Percentiles rank a stretch among this genome's conserved stretches.
phyloP scores from a whole-genome alignment of 2,329 filamentous ascomycete species.

The Arthrobotrys sphaeroides region DNA sequence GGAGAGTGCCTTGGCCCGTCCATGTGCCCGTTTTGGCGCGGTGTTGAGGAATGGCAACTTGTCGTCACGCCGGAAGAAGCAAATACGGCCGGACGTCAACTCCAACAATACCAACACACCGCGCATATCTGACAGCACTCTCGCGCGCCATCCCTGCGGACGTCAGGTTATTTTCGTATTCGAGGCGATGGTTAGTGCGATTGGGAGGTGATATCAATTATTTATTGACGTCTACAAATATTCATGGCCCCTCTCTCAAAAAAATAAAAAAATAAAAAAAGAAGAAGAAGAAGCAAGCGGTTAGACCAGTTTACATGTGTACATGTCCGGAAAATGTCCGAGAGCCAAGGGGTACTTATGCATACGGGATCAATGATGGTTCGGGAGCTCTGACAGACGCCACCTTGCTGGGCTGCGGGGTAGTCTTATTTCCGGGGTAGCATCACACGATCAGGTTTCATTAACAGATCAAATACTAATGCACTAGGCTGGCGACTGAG shows the following conservation, averaged over 20 bases:
- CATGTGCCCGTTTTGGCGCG: conserved; percentile 42
- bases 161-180: not conserved
- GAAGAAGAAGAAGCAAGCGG: no score
- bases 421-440: conserved; percentile 1
- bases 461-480: not conserved
- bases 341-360: no score
- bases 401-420: no score
- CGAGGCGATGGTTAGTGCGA: not conserved
- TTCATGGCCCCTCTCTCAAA: not conserved
- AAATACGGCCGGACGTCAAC: not conserved
- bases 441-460: not conserved
- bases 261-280: no score
- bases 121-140: conserved; percentile 18
- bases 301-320: no score
- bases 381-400: no score
- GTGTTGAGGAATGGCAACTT: conserved; percentile 45
- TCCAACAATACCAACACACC: conserved; percentile 41
- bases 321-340: no score
- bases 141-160: not conserved
- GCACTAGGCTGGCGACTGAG: conserved; percentile 1
- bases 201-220: not conserved
- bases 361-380: no score
- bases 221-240: not conserved
- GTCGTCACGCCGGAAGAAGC: conserved; percentile 42
- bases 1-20: conserved; percentile 30